phyloP scores from a whole-genome alignment of 306 rosid species.

The Medicago truncatula region MtrunA17r5.0-ANR NC_053045.1:56943001-56943500 shows the following conservation, averaged over 20 bases:
- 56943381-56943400: constrained; percentile 59
- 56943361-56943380: neutral
- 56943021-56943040: neutral
- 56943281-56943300: constrained; percentile 53
- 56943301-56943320: neutral
- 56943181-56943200: constrained; percentile 52
- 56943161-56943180: constrained; percentile 65
- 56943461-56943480: constrained; percentile 69
- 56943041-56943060: neutral
- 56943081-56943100: neutral
- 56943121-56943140: constrained; percentile 33
- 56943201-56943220: constrained; percentile 70
- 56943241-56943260: constrained; percentile 70
- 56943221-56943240: constrained; percentile 76
- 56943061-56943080: neutral
- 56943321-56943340: neutral
- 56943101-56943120: constrained; percentile 25
- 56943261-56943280: constrained; percentile 51
- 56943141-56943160: constrained; percentile 60
- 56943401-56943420: constrained; percentile 60
- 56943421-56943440: constrained; percentile 56
- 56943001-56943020: no score
- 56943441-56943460: constrained; percentile 70
- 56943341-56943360: neutral
- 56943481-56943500: constrained; percentile 58